Evolutionary conservation across 805 yeast genomes (phyloP).

Genomic region (Wickerhamomyces xylosicus): DNA sequence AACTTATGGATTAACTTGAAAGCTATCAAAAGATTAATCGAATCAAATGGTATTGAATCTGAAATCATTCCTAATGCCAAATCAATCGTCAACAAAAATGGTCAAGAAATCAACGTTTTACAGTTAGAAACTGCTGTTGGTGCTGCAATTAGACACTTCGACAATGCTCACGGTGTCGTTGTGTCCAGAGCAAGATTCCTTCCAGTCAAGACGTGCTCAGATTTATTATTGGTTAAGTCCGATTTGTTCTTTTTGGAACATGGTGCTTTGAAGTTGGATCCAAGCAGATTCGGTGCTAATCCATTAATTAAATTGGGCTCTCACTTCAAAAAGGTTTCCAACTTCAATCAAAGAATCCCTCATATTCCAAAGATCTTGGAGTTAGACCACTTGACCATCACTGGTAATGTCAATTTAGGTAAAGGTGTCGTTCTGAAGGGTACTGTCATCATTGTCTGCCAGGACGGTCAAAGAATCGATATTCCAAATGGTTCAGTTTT

Average conservation of each 20-base stretch:
- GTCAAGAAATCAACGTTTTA: conserved; percentile 76
- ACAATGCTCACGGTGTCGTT: conserved; percentile 93
- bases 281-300: conserved; percentile 78
- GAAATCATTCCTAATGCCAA: conserved; percentile 96
- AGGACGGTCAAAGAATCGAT: conserved; percentile 93
- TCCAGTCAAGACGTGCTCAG: conserved; percentile 97
- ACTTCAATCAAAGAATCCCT: conserved; percentile 81
- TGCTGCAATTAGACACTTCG: conserved; percentile 95
- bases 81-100: conserved; percentile 54
- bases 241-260: conserved; percentile 86
- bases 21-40: conserved; percentile 89
- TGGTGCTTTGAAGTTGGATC: conserved; percentile 80
- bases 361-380: conserved; percentile 96
- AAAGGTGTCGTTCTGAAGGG: conserved; percentile 88
- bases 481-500: conserved; percentile 93
- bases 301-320: conserved; percentile 95
- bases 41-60: conserved; percentile 67
- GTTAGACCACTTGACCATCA: conserved; percentile 92
- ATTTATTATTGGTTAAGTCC: conserved; percentile 86
- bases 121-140: conserved; percentile 99
- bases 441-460: conserved; percentile 94
- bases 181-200: conserved; percentile 97
- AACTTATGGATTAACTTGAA: conserved; percentile 94
- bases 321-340: conserved; percentile 90
- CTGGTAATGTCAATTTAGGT: conserved; percentile 92